Base-by-base conservation (phyloP, 2,329 filamentous ascomycete genomes). In the Trichophyton mentagrophytes region DNA sequence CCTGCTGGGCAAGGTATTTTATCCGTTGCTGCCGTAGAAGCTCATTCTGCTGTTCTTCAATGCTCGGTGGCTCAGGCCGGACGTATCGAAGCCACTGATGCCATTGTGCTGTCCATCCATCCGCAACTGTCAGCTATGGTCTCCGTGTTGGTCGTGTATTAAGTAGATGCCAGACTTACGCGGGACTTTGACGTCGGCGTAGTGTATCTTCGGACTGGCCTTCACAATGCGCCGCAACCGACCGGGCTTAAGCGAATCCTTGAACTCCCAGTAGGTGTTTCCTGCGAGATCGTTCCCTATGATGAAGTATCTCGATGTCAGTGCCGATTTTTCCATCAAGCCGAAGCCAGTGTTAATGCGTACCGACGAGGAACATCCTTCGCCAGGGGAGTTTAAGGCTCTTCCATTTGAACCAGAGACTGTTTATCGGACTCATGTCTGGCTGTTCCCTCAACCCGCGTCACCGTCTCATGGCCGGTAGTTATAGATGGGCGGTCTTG, bases 231-330 rank as follows among this genome's bases (percentile, higher is more conserved):
- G 77, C 42, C 84, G 78, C 63, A 77, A 76, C 49, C 82, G 78
- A 46, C 75, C 72, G 44, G 79, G 70, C 65, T 82, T 81, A 60
- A 82, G 63, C 17, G 75, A 72, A 67, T 85, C 82, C 67, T 81
- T 82, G 71, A 86, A 85, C 67, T 85, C 83, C 83, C 83, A 86
- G 70, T 80, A 86, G 8, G 83, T 85, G 71, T 86, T 86, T 63
- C 83, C 83, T 20, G 77, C 70, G 56, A 86, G 76, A 70, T 86
- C 83, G 65, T 78, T 76, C 68, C 83, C 83, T 84, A 67, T 36
- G 33, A 11, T 38, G 9, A 7, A 38, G 9, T 11, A 20, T 57
- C 22, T 6, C 22, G 0, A 27, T 51, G 46, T 57, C 55, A 57
- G 55, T n/a, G 7, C n/a, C 20, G 55, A 17, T 11, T 42, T 17